Evolutionary conservation across 2,329 filamentous ascomycete species (phyloP).

Genomic region (Xylogone sp.): DNA sequence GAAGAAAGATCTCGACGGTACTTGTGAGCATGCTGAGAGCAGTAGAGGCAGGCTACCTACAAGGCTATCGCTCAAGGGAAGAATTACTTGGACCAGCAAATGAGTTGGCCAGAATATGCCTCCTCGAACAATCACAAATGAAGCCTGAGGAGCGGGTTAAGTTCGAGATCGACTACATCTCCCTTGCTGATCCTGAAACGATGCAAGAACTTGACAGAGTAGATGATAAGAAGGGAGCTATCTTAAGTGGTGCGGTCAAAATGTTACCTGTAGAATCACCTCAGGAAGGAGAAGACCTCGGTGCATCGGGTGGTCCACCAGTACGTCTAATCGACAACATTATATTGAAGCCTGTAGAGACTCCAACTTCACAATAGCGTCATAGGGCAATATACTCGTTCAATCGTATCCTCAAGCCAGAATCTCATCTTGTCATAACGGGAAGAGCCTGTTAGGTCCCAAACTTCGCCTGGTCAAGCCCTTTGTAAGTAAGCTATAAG

Average conservation of each 20-base stretch:
- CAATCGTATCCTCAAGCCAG: too few relatives aligned
- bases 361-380: background rate
- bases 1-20: constrained; percentile 69
- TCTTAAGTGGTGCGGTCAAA: constrained; percentile 86
- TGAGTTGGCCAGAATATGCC: constrained; percentile 49
- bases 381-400: too few relatives aligned
- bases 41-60: constrained; percentile 63
- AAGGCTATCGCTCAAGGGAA: constrained; percentile 48
- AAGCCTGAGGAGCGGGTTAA: constrained; percentile 55
- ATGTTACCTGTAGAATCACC: constrained; percentile 78
- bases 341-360: constrained; percentile 51
- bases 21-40: constrained; percentile 65
- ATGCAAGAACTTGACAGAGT: constrained; percentile 74
- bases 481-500: too few relatives aligned
- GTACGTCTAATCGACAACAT: constrained; percentile 96
- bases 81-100: constrained; percentile 72
- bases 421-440: too few relatives aligned
- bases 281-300: constrained; percentile 68
- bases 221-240: constrained; percentile 67
- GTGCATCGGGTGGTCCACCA: constrained; percentile 65
- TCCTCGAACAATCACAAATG: constrained; percentile 59
- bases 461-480: too few relatives aligned
- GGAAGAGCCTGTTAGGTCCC: too few relatives aligned
- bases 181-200: constrained; percentile 78
- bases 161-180: constrained; percentile 90